Evolutionary conservation across 2,329 filamentous ascomycete genomes (phyloP).

Genomic region (Helminthosporium solani): DNA sequence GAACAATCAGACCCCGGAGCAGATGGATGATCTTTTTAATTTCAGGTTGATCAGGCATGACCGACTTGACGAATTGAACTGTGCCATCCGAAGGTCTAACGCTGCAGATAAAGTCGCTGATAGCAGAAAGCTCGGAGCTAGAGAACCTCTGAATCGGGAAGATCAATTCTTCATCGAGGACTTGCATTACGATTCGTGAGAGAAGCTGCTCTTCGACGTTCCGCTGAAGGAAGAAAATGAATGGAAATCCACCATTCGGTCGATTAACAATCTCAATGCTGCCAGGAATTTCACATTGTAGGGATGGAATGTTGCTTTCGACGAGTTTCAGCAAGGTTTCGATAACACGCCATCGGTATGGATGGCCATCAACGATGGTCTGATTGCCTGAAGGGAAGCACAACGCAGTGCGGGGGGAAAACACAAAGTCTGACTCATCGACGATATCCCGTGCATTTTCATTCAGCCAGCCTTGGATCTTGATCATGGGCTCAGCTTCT

Average conservation of each 20-base stretch:
- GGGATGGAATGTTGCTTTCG: constrained; percentile 21
- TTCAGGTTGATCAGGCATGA: constrained; percentile 40
- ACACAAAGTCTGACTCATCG: constrained; percentile 59
- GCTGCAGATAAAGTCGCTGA: constrained; percentile 38
- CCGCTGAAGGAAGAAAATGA: constrained; percentile 56
- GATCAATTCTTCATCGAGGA: constrained; percentile 30
- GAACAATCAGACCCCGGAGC: constrained; percentile 63
- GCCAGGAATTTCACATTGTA: constrained; percentile 45
- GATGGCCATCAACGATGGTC: constrained; percentile 43
- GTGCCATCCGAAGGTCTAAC: constrained; percentile 17
- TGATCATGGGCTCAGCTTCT: constrained; percentile 52
- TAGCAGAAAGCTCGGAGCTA: constrained; percentile 23
- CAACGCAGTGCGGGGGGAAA: constrained; percentile 45
- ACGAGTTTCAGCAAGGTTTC: constrained; percentile 41
- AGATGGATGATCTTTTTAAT: constrained; percentile 55
- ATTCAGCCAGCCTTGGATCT: constrained; percentile 54
- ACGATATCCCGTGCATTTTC: constrained; percentile 59
- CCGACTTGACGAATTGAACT: constrained; percentile 15
- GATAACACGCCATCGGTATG: constrained; percentile 42
- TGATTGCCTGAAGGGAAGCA: constrained; percentile 49
- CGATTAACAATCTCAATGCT: constrained; percentile 54
- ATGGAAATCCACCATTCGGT: constrained; percentile 49
- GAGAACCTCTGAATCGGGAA: too few relatives aligned
- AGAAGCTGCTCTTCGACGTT: constrained; percentile 38
- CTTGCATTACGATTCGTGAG: constrained; percentile 28